phyloP scores from a whole-genome alignment of 2,329 filamentous ascomycete species.

The Pyricularia pennisetigena region DNA sequence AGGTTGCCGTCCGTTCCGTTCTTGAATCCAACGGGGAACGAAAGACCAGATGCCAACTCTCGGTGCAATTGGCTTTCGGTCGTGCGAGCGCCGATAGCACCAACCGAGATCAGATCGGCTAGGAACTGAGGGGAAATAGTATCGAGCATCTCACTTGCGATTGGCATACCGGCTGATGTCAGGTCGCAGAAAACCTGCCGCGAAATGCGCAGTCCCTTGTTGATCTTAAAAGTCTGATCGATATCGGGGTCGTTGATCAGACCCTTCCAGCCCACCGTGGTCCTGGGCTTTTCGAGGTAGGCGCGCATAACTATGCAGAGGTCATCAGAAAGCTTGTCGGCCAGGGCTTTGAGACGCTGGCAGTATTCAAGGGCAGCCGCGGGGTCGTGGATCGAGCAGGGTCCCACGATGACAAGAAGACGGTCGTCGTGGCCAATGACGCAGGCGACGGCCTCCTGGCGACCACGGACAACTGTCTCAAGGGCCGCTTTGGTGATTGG shows the following conservation, averaged over 20 bases:
- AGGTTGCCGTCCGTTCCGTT: slow-evolving; percentile 93
- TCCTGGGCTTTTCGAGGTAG: slow-evolving; percentile 97
- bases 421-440: slow-evolving; percentile 59
- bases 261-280: slow-evolving; percentile 97
- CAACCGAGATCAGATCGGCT: slow-evolving; percentile 82
- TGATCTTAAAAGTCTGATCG: slow-evolving; percentile 97
- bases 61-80: slow-evolving; percentile 94
- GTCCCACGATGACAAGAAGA: slow-evolving; percentile 71
- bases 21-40: slow-evolving; percentile 98
- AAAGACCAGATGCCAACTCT: slow-evolving; percentile 85
- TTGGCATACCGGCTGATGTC: slow-evolving; percentile 85
- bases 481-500: slow-evolving; percentile 56
- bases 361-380: slow-evolving; percentile 87
- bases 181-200: slow-evolving; percentile 90
- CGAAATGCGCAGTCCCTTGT: slow-evolving; percentile 83
- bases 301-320: slow-evolving; percentile 94
- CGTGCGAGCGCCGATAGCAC: slow-evolving; percentile 90
- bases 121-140: slow-evolving; percentile 97
- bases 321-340: slow-evolving; percentile 82
- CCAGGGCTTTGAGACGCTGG: slow-evolving; percentile 67
- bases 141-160: slow-evolving; percentile 96
- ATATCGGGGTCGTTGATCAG: slow-evolving; percentile 98
- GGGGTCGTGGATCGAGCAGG: slow-evolving; percentile 96
- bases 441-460: slow-evolving; percentile 57
- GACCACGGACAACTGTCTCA: slow-evolving; percentile 49